A percentile compares a stretch with the other conserved stretches of the same genome.
Conservation (phyloP, 768 basidiomycete genomes). For the Lanmaoa rubissima region DNA sequence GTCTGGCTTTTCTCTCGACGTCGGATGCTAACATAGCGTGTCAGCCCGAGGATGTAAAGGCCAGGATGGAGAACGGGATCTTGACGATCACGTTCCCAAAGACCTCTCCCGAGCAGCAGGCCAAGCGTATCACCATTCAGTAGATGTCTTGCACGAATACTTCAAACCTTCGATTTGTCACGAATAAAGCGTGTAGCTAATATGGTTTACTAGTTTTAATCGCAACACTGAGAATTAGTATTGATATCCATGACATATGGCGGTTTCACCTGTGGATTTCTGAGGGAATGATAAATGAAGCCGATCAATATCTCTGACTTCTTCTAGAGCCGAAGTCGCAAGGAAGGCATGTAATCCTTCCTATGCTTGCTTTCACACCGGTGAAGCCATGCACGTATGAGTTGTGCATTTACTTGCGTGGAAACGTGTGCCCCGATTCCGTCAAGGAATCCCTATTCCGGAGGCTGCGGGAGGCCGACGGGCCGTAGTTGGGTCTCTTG, state of each 20-base stretch:
- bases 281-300: not conserved
- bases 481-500: not conserved
- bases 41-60: conserved; percentile 47
- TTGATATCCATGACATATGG: not conserved
- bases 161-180: not conserved
- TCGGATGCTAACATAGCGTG: not conserved
- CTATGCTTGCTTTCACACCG: conserved; percentile 14
- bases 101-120: conserved; percentile 36
- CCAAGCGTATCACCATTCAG: conserved; percentile 38
- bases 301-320: not conserved
- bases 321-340: conserved; percentile 5
- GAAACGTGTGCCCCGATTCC: conserved; percentile 7
- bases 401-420: not conserved
- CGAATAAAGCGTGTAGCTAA: too few relatives aligned
- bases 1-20: not conserved
- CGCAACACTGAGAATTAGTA: too few relatives aligned
- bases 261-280: not conserved
- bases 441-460: conserved; percentile 1
- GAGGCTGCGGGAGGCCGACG: not conserved
- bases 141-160: not conserved
- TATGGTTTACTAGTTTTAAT: not conserved
- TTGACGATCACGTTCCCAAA: conserved; percentile 50
- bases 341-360: conserved; percentile 1
- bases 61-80: conserved; percentile 47
- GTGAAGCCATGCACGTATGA: conserved; percentile 17